Conservation (phyloP, 2,329 filamentous ascomycete genomes). For the Xylariales sp. region DNA sequence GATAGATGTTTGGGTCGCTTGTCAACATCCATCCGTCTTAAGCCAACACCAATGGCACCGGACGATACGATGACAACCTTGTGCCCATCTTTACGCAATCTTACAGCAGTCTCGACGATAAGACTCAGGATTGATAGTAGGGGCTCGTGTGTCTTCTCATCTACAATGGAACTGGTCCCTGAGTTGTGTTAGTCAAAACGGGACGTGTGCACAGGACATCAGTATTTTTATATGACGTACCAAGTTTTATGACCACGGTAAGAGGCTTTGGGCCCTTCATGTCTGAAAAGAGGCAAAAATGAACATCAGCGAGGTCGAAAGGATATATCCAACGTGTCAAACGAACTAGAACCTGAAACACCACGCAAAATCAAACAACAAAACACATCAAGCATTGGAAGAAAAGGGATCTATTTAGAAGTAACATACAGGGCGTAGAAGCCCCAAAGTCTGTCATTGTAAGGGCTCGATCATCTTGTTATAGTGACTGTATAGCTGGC, state of each 20-base stretch:
- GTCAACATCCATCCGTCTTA: slow-evolving; percentile 88
- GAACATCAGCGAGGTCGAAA: slow-evolving; percentile 34
- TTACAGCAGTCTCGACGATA: slow-evolving; percentile 94
- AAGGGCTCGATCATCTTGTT: slow-evolving; percentile 27
- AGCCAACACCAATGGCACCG: slow-evolving; percentile 92
- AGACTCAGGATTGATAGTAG: slow-evolving; percentile 89
- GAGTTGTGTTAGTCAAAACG: slow-evolving; percentile 27
- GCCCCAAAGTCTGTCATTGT: slow-evolving; percentile 44
- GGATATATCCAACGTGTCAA: slow-evolving; percentile 2
- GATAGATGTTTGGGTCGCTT: slow-evolving; percentile 91
- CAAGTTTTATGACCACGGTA: slow-evolving; percentile 88
- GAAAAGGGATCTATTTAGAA: slow-evolving; percentile 22
- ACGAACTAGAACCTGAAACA: background rate
- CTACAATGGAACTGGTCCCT: slow-evolving; percentile 99
- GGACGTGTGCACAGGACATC: background rate
- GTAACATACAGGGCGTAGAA: slow-evolving; percentile 47
- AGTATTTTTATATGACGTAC: slow-evolving; percentile 61
- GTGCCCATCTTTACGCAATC: slow-evolving; percentile 89
- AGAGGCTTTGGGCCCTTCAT: slow-evolving; percentile 76
- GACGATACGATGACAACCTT: slow-evolving; percentile 96
- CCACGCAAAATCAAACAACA: slow-evolving; percentile 17
- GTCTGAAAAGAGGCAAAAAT: slow-evolving; percentile 54
- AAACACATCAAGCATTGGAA: slow-evolving; percentile 11
- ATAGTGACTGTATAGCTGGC: slow-evolving; percentile 4
- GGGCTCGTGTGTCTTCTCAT: slow-evolving; percentile 94